These are phyloP conservation scores for Bryum argenteum DNA, from an alignment of 225 moss, liverwort and hornwort genomes.

Conservation along the genomic window DNA sequence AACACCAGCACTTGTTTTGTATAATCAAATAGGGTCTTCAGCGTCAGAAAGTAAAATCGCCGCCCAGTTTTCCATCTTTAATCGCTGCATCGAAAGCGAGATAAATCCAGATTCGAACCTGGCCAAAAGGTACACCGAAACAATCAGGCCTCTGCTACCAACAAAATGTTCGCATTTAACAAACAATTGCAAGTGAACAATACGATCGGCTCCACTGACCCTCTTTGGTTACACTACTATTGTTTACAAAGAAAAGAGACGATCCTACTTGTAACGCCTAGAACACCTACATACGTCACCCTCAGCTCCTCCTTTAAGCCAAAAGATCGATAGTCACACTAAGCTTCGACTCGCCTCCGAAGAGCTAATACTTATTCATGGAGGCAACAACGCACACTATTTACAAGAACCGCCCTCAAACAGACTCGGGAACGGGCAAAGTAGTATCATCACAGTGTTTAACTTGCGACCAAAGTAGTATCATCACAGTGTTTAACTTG, in stretches of 20 bases:
- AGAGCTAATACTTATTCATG: not conserved
- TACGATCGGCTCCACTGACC: not conserved
- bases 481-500: not conserved
- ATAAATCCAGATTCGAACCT: conserved; percentile 16
- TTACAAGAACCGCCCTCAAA: conserved; percentile 4
- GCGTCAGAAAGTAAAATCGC: not conserved
- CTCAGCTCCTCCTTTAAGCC: not conserved
- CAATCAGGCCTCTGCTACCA: not conserved
- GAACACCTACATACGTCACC: not conserved
- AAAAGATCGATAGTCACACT: too few species aligned
- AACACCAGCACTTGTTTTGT: not conserved
- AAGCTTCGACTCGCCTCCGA: not conserved
- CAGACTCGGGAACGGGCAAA: not conserved
- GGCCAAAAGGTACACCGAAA: not conserved
- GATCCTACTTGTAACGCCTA: not conserved
- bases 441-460: not conserved
- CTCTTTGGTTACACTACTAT: not conserved
- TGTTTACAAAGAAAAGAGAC: not conserved
- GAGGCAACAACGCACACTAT: not conserved
- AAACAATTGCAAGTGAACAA: not conserved
- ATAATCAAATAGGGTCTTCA: not conserved
- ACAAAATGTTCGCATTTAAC: not conserved
- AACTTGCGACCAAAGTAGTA: not conserved
- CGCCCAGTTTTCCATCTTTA: not conserved
- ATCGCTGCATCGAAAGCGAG: not conserved